These are phyloP conservation scores for Golubevia pallescens DNA, from an alignment of 1,284 basidiomycete genomes.

Conservation along the genomic window DNA sequence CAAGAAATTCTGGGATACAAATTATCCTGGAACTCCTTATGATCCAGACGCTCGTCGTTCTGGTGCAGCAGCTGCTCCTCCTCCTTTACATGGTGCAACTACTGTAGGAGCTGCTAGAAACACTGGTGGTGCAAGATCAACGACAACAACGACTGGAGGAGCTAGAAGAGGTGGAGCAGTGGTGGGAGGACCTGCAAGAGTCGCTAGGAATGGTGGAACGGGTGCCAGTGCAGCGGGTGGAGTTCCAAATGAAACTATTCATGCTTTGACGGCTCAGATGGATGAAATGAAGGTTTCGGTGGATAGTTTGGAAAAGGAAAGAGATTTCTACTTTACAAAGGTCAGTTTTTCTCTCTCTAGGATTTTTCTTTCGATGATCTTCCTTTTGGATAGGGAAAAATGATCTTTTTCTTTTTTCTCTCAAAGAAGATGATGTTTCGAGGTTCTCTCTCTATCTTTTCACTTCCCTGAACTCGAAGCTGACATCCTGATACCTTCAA, in stretches of 20 bases:
- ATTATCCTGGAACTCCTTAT: slow-evolving; percentile 86
- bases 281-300: slow-evolving; percentile 82
- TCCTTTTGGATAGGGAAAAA: background rate
- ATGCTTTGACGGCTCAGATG: slow-evolving; percentile 77
- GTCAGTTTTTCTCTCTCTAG: slow-evolving; percentile 66
- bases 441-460: background rate
- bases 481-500: too few species aligned
- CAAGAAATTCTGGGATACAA: slow-evolving; percentile 92
- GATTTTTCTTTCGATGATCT: background rate
- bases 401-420: slow-evolving; percentile 10
- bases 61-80: slow-evolving; percentile 68
- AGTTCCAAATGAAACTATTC: slow-evolving; percentile 66
- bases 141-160: slow-evolving; percentile 67
- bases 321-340: slow-evolving; percentile 98
- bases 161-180: background rate
- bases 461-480: background rate
- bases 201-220: slow-evolving; percentile 9
- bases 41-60: slow-evolving; percentile 82
- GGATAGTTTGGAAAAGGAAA: slow-evolving; percentile 80
- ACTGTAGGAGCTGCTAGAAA: slow-evolving; percentile 30
- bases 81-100: slow-evolving; percentile 43
- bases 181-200: slow-evolving; percentile 65
- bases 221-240: slow-evolving; percentile 5
- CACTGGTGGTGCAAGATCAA: slow-evolving; percentile 19
- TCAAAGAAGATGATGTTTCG: background rate